Base-by-base conservation (phyloP, 2,329 filamentous ascomycete genomes). In the Dothideomycetidae sp. region DNA sequence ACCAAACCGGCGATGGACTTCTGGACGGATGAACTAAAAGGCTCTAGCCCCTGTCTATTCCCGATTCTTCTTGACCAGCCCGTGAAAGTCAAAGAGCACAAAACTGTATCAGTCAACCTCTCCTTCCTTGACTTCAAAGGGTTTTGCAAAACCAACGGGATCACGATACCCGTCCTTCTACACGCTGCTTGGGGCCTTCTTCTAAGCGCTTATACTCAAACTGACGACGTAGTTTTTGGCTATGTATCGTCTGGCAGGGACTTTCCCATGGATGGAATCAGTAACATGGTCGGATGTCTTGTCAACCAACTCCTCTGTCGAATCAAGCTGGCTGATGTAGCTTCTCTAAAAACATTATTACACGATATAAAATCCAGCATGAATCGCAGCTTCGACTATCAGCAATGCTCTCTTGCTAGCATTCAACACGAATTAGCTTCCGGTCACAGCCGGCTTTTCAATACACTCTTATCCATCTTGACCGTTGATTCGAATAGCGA, bases 161-260 rank as follows among this genome's bases (percentile, higher is more conserved):
- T 12, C 14, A 31, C 26, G 21, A 16, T 19, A 11, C 23, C 35
- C n/a, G 14, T 11, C 16, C n/a, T 37, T 5, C n/a, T 37, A n/a
- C 35, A 37, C 13, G 15, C 35, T 17, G 35, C 35, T 3, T 37
- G 35, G 35, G 35, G 23, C 14, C n/a, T 37, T n/a, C 9, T 30
- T 13, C 17, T 37, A 5, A 17, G 10, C 14, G 16, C 13, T n/a
- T 31, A 37, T 17, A 37, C 35, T 3, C 12, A 10, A n/a, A 18
- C 14, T 2, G 11, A 37, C 11, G 35, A 37, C 15, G 18, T 37
- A 14, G 14, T 12, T 21, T 37, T 37, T 29, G 35, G 35, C n/a
- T 29, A 23, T 14, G 28, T 37, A 10, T 10, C 29, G 5, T 29
- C 14, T 19, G 35, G 35, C 10, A 10, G 35, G 15, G 28, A 31